These are phyloP conservation scores for Huntiella decipiens DNA, from an alignment of 2,329 filamentous ascomycete genomes.

Conservation along the genomic window DNA sequence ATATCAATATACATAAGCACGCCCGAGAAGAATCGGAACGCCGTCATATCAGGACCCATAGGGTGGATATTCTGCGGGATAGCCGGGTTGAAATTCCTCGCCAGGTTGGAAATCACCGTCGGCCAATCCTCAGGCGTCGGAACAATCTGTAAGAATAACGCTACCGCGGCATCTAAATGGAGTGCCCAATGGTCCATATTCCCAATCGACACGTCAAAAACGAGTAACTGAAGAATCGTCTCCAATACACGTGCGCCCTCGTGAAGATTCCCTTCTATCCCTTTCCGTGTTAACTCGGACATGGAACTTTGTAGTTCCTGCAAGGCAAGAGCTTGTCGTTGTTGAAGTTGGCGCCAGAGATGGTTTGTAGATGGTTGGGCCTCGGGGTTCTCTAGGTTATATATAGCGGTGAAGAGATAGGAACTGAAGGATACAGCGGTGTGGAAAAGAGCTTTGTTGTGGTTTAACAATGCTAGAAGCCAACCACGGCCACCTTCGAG, in stretches of 20 bases:
- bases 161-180: constrained; percentile 30
- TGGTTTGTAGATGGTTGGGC: constrained; percentile 20
- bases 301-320: constrained; percentile 26
- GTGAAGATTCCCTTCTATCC: constrained; percentile 16
- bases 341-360: constrained; percentile 23
- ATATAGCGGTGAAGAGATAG: constrained; percentile 34
- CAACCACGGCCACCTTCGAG: constrained; percentile 39
- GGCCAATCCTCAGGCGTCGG: constrained; percentile 21
- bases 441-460: constrained; percentile 38
- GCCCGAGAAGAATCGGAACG: constrained; percentile 27
- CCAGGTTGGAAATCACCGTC: constrained; percentile 18
- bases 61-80: constrained; percentile 19
- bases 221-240: constrained; percentile 32
- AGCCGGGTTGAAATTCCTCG: constrained; percentile 19
- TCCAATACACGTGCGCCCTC: constrained; percentile 26
- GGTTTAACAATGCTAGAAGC: constrained; percentile 37
- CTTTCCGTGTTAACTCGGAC: constrained; percentile 18
- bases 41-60: constrained; percentile 27
- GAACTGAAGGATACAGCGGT: constrained; percentile 35
- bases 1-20: constrained; percentile 31
- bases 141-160: constrained; percentile 29
- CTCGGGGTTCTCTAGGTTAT: constrained; percentile 10
- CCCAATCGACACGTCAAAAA: constrained; percentile 29
- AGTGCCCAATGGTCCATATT: constrained; percentile 30
- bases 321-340: constrained; percentile 26